phyloP scores from a whole-genome alignment of 1,139 yeast species.

The Hanseniaspora uvarum region DNA sequence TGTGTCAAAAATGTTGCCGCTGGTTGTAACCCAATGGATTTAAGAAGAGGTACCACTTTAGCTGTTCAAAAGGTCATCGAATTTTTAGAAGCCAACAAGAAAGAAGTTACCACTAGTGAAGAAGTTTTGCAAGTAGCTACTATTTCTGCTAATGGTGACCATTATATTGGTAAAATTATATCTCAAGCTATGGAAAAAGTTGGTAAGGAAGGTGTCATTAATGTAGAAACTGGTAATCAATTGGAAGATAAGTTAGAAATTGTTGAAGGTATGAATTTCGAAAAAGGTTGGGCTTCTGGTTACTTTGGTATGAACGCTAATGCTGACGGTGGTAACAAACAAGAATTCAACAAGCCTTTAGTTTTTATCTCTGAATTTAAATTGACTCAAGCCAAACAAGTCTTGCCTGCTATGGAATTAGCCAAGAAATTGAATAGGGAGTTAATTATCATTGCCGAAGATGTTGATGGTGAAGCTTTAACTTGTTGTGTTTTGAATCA shows the following conservation, averaged over 20 bases:
- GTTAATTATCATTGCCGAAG: conserved; percentile 88
- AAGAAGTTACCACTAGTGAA: conserved; percentile 91
- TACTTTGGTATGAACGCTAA: conserved; percentile 95
- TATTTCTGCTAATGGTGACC: conserved; percentile 94
- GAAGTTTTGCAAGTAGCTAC: conserved; percentile 99
- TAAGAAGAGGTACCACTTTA: conserved; percentile 97
- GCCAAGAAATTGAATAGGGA: conserved; percentile 96
- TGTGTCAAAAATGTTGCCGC: conserved; percentile 98
- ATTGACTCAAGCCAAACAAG: conserved; percentile 83
- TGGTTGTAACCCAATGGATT: conserved; percentile 99
- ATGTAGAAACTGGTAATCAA: conserved; percentile 96
- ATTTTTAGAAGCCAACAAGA: conserved; percentile 80
- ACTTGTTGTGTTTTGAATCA: conserved; percentile 98
- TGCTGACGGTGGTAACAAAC: conserved; percentile 58
- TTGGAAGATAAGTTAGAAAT: conserved; percentile 94
- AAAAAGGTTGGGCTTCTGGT: conserved; percentile 97
- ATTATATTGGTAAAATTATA: conserved; percentile 83
- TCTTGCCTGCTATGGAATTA: conserved; percentile 86
- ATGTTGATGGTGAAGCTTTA: conserved; percentile 95
- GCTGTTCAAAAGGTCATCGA: conserved; percentile 95
- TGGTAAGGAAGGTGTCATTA: conserved; percentile 98
- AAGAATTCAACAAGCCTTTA: conserved; percentile 93
- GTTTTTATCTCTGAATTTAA: conserved; percentile 87
- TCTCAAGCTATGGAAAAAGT: conserved; percentile 99
- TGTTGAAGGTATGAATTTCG: conserved; percentile 98